These are phyloP conservation scores for Pleurotus sapidus DNA, from an alignment of 768 basidiomycete genomes.

Conservation along the genomic window DNA sequence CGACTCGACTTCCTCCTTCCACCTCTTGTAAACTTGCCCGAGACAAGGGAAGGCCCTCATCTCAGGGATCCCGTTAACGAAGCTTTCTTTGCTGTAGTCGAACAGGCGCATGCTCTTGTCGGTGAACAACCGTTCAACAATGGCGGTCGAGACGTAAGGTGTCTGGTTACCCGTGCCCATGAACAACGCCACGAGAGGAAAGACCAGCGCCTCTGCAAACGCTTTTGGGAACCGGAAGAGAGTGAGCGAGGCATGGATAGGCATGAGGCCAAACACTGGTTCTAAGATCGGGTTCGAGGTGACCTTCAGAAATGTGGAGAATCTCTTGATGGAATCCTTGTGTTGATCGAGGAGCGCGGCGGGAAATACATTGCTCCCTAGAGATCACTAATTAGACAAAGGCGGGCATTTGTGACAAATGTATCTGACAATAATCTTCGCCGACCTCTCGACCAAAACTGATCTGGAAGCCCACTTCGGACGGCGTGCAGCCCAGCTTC, in stretches of 20 bases:
- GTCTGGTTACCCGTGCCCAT: constrained; percentile 32
- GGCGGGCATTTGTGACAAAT: background rate
- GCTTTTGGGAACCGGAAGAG: constrained; percentile 29
- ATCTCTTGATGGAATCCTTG: constrained; percentile 25
- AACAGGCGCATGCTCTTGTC: constrained; percentile 31
- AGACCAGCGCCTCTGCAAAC: constrained; percentile 27
- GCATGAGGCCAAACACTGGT: constrained; percentile 25
- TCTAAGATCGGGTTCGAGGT: constrained; percentile 22
- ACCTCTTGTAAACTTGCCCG: constrained; percentile 21
- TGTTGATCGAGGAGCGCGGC: background rate
- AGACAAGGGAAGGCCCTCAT: constrained; percentile 27
- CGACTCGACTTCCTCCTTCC: constrained; percentile 24
- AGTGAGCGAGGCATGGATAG: constrained; percentile 24
- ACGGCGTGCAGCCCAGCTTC: constrained; percentile 23
- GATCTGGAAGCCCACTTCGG: constrained; percentile 28
- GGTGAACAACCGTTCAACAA: constrained; percentile 30
- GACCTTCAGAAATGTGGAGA: constrained; percentile 25
- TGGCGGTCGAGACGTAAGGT: constrained; percentile 29
- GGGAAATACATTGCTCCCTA: constrained; percentile 26
- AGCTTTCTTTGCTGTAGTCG: constrained; percentile 27
- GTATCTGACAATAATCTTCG: constrained; percentile 20
- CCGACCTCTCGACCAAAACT: constrained; percentile 26
- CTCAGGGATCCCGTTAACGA: constrained; percentile 25
- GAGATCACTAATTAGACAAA: background rate
- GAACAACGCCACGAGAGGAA: constrained; percentile 27